These are phyloP conservation scores for Stevia rebaudiana DNA, from an alignment of 140 eudicot species.

Conservation along the genomic window DNA sequence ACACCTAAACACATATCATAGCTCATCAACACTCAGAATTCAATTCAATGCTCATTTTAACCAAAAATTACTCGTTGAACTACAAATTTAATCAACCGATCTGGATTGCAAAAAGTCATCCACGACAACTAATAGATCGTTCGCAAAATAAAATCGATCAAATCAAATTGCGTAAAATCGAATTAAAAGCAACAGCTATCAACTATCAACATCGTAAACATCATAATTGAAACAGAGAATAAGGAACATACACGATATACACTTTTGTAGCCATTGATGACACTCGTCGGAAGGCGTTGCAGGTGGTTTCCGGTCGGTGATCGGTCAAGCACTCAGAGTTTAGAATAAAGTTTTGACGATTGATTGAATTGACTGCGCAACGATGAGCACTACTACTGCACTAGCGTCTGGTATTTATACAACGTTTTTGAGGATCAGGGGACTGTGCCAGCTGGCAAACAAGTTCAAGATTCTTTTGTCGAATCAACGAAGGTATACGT, in stretches of 20 bases:
- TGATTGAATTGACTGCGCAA: slow-evolving; percentile 33
- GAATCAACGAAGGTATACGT: background rate
- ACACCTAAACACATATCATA: too few species aligned
- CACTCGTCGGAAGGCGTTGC: slow-evolving; percentile 1
- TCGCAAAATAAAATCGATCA: background rate
- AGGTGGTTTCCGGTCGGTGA: slow-evolving; percentile 21
- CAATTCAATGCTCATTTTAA: too few species aligned
- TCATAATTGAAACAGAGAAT: background rate
- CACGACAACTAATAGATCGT: background rate
- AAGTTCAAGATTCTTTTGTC: background rate
- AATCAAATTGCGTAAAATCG: slow-evolving; percentile 22
- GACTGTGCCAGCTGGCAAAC: slow-evolving; percentile 30
- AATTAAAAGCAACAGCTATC: background rate
- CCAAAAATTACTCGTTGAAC: too few species aligned
- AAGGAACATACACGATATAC: slow-evolving; percentile 57
- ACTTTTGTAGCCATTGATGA: too few species aligned
- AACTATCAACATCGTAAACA: background rate
- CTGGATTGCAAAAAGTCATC: background rate
- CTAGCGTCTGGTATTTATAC: slow-evolving; percentile 30
- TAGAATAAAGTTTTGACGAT: slow-evolving; percentile 1
- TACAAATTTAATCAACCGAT: slow-evolving; percentile 9
- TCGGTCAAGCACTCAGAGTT: slow-evolving; percentile 1
- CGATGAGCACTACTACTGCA: slow-evolving; percentile 31
- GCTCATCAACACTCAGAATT: too few species aligned
- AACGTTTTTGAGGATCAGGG: background rate